phyloP scores from a whole-genome alignment of 306 rosid genomes.

The Inga laurina region DNA sequence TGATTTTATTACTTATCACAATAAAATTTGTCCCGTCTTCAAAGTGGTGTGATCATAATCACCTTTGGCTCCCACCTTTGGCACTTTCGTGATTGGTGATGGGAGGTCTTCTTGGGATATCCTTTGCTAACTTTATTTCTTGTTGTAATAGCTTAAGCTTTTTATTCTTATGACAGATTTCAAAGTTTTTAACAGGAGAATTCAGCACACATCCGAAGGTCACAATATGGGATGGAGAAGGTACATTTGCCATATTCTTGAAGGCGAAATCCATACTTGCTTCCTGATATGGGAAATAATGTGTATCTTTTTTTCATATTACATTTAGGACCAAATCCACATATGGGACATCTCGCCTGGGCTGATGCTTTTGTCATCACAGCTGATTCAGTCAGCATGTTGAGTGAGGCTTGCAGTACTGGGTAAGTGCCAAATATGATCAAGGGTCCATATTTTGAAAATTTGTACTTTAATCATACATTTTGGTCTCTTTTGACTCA shows the following conservation, averaged over 20 bases:
- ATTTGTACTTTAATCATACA: slow-evolving; percentile 11
- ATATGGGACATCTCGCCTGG: slow-evolving; percentile 83
- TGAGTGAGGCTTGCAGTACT: slow-evolving; percentile 94
- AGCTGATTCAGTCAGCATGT: slow-evolving; percentile 92
- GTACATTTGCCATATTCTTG: slow-evolving; percentile 46
- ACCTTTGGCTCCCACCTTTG: slow-evolving; percentile 28
- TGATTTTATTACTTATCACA: background rate
- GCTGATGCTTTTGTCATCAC: slow-evolving; percentile 92
- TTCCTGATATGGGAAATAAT: background rate
- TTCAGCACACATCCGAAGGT: slow-evolving; percentile 72
- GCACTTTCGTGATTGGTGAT: slow-evolving; percentile 20
- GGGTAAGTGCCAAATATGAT: slow-evolving; percentile 63
- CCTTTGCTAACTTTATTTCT: slow-evolving; percentile 3
- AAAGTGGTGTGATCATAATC: slow-evolving; percentile 12
- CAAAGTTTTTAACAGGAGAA: slow-evolving; percentile 57
- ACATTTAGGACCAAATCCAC: slow-evolving; percentile 74
- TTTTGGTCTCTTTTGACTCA: slow-evolving; percentile 20
- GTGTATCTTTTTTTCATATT: background rate
- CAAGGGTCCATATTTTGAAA: slow-evolving; percentile 7
- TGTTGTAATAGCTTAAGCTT: slow-evolving; percentile 3
- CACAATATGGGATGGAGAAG: slow-evolving; percentile 88
- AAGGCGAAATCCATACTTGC: slow-evolving; percentile 10
- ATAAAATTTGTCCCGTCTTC: background rate
- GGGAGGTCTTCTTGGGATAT: slow-evolving; percentile 12
- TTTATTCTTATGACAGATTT: slow-evolving; percentile 52